These are phyloP conservation scores for Tuctoria greenei DNA, from an alignment of 176 grass and related monocot species.

Conservation along the genomic window DNA sequence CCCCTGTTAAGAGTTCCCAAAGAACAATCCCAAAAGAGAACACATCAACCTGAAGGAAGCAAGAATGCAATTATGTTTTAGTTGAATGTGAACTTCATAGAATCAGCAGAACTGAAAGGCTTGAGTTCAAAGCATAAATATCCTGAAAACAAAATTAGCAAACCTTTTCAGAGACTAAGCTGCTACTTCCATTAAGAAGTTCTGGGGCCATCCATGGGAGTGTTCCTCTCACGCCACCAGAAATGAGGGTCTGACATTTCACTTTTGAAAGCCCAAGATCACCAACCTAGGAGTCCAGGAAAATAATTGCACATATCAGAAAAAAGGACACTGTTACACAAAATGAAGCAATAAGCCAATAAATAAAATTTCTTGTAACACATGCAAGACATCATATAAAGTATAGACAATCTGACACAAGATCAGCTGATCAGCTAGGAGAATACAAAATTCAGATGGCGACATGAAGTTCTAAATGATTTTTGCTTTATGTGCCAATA, in stretches of 20 bases:
- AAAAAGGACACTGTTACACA: neutral
- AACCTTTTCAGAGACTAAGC: slow-evolving; percentile 93
- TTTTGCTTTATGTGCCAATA: neutral
- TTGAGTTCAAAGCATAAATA: neutral
- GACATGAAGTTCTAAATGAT: neutral
- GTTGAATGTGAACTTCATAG: slow-evolving; percentile 5
- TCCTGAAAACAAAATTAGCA: slow-evolving; percentile 10
- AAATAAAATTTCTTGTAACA: neutral
- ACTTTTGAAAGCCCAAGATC: slow-evolving; percentile 98
- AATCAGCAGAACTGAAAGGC: slow-evolving; percentile 4
- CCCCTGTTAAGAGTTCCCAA: slow-evolving; percentile 95
- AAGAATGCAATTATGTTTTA: slow-evolving; percentile 23
- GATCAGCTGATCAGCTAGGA: neutral
- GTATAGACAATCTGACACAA: neutral
- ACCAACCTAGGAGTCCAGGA: slow-evolving; percentile 60
- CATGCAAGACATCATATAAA: neutral
- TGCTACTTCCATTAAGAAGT: slow-evolving; percentile 87
- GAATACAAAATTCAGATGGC: slow-evolving; percentile 18
- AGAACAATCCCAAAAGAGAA: slow-evolving; percentile 99
- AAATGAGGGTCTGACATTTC: slow-evolving; percentile 91
- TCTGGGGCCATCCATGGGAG: slow-evolving; percentile 98
- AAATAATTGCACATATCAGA: neutral
- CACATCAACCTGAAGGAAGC: slow-evolving; percentile 70
- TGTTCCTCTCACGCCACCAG: slow-evolving; percentile 90
- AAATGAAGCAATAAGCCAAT: slow-evolving; percentile 2